Conservation (phyloP, 306 rosid species). For the Pterocarpus macrocarpus region DNA sequence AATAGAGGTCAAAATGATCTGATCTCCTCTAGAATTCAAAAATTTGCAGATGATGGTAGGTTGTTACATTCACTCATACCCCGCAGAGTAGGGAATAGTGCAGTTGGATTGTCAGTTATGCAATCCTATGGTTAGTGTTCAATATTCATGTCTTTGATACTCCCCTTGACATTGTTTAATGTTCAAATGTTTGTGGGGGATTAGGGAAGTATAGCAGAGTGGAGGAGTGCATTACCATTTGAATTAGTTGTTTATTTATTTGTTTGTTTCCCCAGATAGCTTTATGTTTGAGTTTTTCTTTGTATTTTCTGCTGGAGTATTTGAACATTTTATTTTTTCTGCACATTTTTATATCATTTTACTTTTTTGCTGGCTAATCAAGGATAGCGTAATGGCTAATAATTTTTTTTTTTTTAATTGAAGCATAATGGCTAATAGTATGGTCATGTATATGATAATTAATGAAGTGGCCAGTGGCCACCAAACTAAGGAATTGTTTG, state of each 20-base stretch:
- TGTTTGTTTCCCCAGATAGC: background rate
- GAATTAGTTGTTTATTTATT: background rate
- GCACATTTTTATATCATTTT: background rate
- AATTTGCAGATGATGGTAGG: background rate
- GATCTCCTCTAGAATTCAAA: background rate
- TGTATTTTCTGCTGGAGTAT: background rate
- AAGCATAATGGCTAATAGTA: background rate
- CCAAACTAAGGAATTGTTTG: background rate
- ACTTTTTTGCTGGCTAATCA: background rate
- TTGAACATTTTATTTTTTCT: background rate
- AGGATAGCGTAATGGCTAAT: background rate
- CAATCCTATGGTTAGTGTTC: background rate
- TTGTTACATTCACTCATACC: background rate
- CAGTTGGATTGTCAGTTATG: background rate
- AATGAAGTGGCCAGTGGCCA: background rate
- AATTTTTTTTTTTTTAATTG: background rate
- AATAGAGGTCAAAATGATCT: background rate
- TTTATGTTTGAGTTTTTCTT: background rate
- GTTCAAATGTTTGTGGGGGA: background rate
- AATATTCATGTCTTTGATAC: background rate
- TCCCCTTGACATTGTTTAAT: background rate
- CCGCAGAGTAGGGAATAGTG: background rate
- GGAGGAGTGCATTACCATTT: background rate
- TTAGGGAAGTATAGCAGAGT: background rate
- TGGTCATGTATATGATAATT: background rate